Evolutionary conservation across 2,329 filamentous ascomycete species (phyloP).

Genomic region (Claviceps purpurea): DNA sequence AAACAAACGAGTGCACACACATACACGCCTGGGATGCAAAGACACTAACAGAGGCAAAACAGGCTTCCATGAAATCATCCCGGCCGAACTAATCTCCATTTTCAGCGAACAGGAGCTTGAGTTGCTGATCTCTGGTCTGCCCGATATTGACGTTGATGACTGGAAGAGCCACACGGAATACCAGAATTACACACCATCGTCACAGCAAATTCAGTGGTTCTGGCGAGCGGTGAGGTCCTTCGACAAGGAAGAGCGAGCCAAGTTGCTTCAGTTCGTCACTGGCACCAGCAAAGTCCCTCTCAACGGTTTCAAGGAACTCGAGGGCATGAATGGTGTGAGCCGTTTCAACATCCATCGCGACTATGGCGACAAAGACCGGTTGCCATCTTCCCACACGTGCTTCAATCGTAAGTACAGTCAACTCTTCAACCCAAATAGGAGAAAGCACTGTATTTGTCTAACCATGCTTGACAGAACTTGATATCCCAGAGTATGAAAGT

Average conservation of each 20-base stretch:
- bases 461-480: slow-evolving; percentile 56
- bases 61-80: slow-evolving; percentile 97
- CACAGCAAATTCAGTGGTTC: slow-evolving; percentile 98
- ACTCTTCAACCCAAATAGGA: slow-evolving; percentile 18
- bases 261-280: slow-evolving; percentile 93
- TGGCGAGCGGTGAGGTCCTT: slow-evolving; percentile 96
- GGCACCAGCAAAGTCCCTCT: slow-evolving; percentile 96
- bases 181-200: slow-evolving; percentile 90
- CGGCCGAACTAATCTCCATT: slow-evolving; percentile 83
- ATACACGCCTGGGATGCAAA: too few species aligned
- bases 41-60: slow-evolving; percentile 16
- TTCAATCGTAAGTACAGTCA: slow-evolving; percentile 76
- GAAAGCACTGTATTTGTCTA: not conserved
- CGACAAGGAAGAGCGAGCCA: slow-evolving; percentile 96
- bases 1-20: too few species aligned
- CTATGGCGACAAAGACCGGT: slow-evolving; percentile 88
- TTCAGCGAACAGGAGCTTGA: slow-evolving; percentile 98
- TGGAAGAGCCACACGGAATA: slow-evolving; percentile 99
- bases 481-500: slow-evolving; percentile 94
- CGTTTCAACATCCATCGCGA: slow-evolving; percentile 98
- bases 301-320: slow-evolving; percentile 96
- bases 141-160: slow-evolving; percentile 95
- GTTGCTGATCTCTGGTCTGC: slow-evolving; percentile 87
- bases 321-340: slow-evolving; percentile 97
- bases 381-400: slow-evolving; percentile 95